Percentiles rank a stretch among this genome's conserved stretches.
Evolutionary conservation across 1,139 yeast species (phyloP).

Genomic region (Yamadazyma pseudoaaseri): DNA sequence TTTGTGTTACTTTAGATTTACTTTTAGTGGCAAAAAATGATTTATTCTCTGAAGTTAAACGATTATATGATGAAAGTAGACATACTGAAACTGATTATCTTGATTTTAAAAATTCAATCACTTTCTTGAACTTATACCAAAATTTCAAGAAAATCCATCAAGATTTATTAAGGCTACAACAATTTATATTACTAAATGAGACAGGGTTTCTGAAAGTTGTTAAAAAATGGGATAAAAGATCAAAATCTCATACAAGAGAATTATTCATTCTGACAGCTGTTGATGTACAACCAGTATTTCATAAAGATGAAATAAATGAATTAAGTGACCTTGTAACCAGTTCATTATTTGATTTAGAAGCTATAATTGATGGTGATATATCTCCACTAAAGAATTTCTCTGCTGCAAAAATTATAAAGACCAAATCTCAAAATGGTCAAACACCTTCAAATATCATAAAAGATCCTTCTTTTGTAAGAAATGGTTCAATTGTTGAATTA

Average conservation of each 20-base stretch:
- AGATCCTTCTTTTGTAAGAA: slow-evolving; percentile 4
- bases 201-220: slow-evolving; percentile 94
- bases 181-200: slow-evolving; percentile 89
- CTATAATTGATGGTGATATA: slow-evolving; percentile 76
- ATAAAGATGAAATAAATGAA: slow-evolving; percentile 81
- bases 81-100: slow-evolving; percentile 12
- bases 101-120: slow-evolving; percentile 40
- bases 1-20: slow-evolving; percentile 74
- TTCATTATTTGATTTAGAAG: slow-evolving; percentile 79
- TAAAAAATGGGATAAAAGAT: slow-evolving; percentile 96
- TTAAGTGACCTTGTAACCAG: slow-evolving; percentile 80
- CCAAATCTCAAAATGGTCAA: background rate
- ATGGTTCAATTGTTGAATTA: slow-evolving; percentile 9
- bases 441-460: slow-evolving; percentile 1
- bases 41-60: slow-evolving; percentile 41
- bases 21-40: slow-evolving; percentile 70
- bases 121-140: slow-evolving; percentile 62
- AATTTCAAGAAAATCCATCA: slow-evolving; percentile 88
- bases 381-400: slow-evolving; percentile 17
- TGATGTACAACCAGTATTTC: slow-evolving; percentile 94
- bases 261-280: slow-evolving; percentile 89
- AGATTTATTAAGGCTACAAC: slow-evolving; percentile 84
- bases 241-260: slow-evolving; percentile 92
- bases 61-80: slow-evolving; percentile 17
- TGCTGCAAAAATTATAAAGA: slow-evolving; percentile 1